Evolutionary conservation across 2,329 filamentous ascomycete species (phyloP), one percentile per base, ranked within the genome.

Genomic region (Claviceps africana): DNA sequence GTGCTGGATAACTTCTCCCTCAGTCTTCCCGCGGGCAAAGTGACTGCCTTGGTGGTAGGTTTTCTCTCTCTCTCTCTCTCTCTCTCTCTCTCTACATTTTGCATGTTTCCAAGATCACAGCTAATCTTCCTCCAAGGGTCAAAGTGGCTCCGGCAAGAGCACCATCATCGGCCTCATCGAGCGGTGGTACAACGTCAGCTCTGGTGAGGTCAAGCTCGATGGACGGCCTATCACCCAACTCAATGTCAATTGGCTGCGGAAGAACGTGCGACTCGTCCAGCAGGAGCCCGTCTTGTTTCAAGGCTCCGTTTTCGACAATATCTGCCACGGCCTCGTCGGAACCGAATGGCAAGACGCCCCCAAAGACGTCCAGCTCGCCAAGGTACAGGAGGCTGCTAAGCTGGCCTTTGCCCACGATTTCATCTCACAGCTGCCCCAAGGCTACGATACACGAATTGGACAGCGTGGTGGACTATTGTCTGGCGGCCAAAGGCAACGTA

Each of bases 381-480:
- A 69, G 54, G 70, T 78, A 2, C 60, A 70, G 25, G 66, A 71
- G 30, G 76, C 76, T 2, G 74, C 72, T 46, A 65, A 65, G 48
- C 67, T 72, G 56, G 72, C 75, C 1, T 76, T 72, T 61, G 75
- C 75, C 5, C 67, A 75, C 51, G 72, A 74, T 15, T 78, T 78
- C 54, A 74, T 78, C 42, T 57, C 64, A 3, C 64, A 68, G 30
- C 64, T 78, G 0, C 74, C 76, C 1, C 56, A 68, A 53, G 76
- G 65, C 4, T 70, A 70, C 57, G 70, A 76, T 2, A 82, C 82
- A 0, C 67, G 72, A 8, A 78, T 85, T 8, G 82, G 82, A 6
- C 77, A 83, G 57, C 73, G 75, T 11, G 82, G 82, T 1, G 76
- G 79, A 37, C 77, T 81, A 50, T 67, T 85, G 0, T 82, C 78